phyloP scores from a whole-genome alignment of 116 monocot species.

The Cymodocea nodosa region DNA sequence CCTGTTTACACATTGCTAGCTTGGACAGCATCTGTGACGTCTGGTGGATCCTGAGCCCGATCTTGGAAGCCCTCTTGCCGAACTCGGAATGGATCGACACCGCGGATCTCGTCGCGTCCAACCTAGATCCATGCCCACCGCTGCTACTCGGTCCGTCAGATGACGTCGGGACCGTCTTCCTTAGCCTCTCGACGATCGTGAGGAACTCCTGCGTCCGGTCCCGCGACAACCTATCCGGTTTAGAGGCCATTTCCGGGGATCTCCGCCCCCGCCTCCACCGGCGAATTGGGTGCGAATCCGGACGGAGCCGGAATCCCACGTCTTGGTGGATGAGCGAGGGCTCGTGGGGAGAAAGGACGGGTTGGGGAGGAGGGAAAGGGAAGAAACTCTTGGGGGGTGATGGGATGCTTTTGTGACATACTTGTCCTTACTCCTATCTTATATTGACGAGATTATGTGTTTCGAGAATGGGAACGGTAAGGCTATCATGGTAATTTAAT shows the following conservation, averaged over 20 bases:
- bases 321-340: not conserved
- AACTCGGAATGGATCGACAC: conserved; percentile 68
- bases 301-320: not conserved
- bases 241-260: conserved; percentile 20
- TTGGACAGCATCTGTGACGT: conserved; percentile 84
- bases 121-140: conserved; percentile 15
- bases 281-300: not conserved
- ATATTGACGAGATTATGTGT: not conserved
- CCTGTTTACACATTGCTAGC: conserved; percentile 64
- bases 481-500: too few relatives aligned
- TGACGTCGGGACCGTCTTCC: conserved; percentile 33
- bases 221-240: conserved; percentile 49
- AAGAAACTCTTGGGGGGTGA: not conserved
- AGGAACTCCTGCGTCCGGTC: conserved; percentile 90
- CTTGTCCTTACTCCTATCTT: not conserved
- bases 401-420: not conserved
- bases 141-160: conserved; percentile 7
- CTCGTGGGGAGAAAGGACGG: not conserved
- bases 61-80: conserved; percentile 74
- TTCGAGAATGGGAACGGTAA: too few relatives aligned
- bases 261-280: too few relatives aligned
- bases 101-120: conserved; percentile 36
- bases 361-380: too few relatives aligned
- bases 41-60: conserved; percentile 94
- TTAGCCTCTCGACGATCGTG: conserved; percentile 44